Evolutionary conservation across 306 rosid genomes (phyloP), one percentile per base, ranked within the genome.

Genomic region (Ceratonia siliqua): DNA sequence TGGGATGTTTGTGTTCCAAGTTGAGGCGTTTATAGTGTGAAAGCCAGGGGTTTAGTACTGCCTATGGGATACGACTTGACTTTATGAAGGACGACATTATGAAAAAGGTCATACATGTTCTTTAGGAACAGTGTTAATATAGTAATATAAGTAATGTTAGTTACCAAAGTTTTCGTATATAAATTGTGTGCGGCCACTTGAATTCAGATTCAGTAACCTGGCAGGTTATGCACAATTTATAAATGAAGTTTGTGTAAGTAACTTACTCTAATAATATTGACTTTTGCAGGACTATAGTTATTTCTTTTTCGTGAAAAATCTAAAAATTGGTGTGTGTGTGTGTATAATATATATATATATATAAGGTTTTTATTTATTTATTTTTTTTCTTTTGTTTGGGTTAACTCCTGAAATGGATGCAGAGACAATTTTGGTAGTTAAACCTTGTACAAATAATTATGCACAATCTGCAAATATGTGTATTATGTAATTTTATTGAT

Each of bases 341-440:
- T 33, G 38, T 33, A 33, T 5, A 2, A 39, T 1, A 45, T 33
- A 15, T 0, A n/a, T 50, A 3, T 9, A 62, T 27, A 63, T 43
- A 6, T 61, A 64, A 12, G 56, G 53, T 57, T 24, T 2, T 65
- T 46, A 30, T 64, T 20, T 30, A 45, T 12, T 38, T 17, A 38
- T n/a, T n/a, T 28, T 36, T 30, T 67, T 68, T 53, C 18, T 59
- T 79, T 70, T 54, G 50, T 75, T 62, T 58, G 33, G 22, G 20
- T 22, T 64, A 41, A 64, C 35, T 41, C 39, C 61, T 65, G 72
- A 65, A 58, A 57, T 41, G 45, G 76, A 41, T 41, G 17, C 57
- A 22, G 62, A 65, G 43, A 58, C 38, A 56, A 30, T 56, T 75
- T 82, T 65, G 59, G 53, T 15, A 59, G 70, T 59, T 62, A 63